These are phyloP conservation scores for Neurospora africana DNA, from an alignment of 495 filamentous ascomycete genomes.

Conservation along the genomic window DNA sequence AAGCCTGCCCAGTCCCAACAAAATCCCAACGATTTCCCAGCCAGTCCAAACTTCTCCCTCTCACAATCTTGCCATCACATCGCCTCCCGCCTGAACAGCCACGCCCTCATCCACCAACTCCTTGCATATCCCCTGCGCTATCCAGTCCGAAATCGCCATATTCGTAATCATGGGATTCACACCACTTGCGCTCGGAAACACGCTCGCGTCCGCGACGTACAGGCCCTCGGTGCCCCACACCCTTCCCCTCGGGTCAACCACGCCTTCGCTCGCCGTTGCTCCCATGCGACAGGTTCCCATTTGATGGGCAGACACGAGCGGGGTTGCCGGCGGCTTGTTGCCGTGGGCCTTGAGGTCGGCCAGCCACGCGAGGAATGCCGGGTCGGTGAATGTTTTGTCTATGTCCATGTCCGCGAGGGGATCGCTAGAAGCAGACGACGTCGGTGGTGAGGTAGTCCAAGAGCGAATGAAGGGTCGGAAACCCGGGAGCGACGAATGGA, in stretches of 20 bases:
- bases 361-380: conserved; percentile 59
- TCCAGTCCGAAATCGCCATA: conserved; percentile 70
- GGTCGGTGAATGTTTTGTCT: conserved; percentile 51
- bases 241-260: conserved; percentile 63
- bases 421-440: background rate
- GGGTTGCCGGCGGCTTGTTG: conserved; percentile 38
- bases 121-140: conserved; percentile 40
- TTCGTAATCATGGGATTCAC: conserved; percentile 91
- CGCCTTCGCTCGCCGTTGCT: conserved; percentile 43
- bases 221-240: conserved; percentile 69
- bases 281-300: conserved; percentile 90
- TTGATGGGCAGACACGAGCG: conserved; percentile 61
- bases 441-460: background rate
- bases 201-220: conserved; percentile 76
- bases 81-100: background rate
- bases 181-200: conserved; percentile 81
- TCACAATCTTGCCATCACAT: background rate
- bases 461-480: conserved; percentile 56
- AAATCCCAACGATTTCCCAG: background rate
- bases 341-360: conserved; percentile 38
- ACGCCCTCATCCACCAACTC: conserved; percentile 21
- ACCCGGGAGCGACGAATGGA: conserved; percentile 50
- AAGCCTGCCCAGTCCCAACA: background rate
- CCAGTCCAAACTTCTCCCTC: background rate
- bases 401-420: conserved; percentile 12